A percentile compares a stretch with the other conserved stretches of the same genome.
Evolutionary conservation across 176 grass and related monocot genomes (phyloP).

Genomic region (Avena sativa): DNA sequence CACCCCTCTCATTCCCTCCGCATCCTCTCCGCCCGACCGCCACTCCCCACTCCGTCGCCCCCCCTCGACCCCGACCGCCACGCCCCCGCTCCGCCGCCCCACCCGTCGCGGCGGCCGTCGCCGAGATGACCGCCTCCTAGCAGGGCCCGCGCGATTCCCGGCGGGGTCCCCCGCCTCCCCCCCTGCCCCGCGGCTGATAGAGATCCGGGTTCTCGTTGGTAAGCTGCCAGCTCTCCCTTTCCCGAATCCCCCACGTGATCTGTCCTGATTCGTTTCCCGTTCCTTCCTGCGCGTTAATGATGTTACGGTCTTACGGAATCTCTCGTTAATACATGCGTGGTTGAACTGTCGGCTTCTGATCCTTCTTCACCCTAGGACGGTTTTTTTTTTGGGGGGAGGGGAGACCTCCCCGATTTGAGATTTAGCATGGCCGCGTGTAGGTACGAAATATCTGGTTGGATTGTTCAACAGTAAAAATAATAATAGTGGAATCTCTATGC

Average conservation of each 20-base stretch:
- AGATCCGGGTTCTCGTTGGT: constrained; percentile 30
- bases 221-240: neutral
- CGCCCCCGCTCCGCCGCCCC: neutral
- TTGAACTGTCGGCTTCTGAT: neutral
- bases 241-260: neutral
- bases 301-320: neutral
- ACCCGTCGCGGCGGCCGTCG: neutral
- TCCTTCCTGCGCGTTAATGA: neutral
- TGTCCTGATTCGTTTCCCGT: constrained; percentile 17
- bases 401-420: neutral
- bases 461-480: neutral
- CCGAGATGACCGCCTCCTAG: constrained; percentile 6
- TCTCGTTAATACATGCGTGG: neutral
- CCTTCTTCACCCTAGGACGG: neutral
- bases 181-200: neutral
- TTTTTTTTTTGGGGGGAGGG: neutral
- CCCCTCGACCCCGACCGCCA: neutral
- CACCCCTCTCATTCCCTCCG: neutral
- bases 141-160: neutral
- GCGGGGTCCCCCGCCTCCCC: neutral
- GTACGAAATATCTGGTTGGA: neutral
- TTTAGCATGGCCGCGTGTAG: neutral
- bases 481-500: neutral
- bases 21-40: neutral
- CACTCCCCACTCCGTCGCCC: constrained; percentile 6